Evolutionary conservation across 2,329 filamentous ascomycete genomes (phyloP).

Genomic region (Neurospora sp.): DNA sequence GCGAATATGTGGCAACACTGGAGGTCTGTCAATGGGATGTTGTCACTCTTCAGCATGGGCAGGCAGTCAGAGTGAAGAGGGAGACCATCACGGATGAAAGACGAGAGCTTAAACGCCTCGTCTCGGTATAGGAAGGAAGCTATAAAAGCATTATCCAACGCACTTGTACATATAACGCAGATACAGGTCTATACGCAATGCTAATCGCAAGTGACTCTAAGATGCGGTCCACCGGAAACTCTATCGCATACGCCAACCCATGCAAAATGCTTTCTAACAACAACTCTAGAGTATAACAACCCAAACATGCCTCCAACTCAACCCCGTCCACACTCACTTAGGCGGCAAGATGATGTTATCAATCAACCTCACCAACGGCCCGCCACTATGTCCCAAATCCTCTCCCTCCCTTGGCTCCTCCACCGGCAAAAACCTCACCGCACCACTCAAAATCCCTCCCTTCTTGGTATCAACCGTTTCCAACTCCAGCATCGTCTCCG

Average conservation of each 20-base stretch:
- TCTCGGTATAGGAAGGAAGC: not conserved
- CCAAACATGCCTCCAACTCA: not conserved
- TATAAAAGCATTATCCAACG: not conserved
- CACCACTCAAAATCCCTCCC: slow-evolving; percentile 81
- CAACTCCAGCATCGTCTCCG: slow-evolving; percentile 71
- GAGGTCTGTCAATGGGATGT: not conserved
- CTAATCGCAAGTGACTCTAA: not conserved
- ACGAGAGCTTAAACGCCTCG: not conserved
- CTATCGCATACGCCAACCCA: slow-evolving; percentile 5
- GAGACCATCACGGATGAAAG: not conserved
- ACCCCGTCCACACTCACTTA: not conserved
- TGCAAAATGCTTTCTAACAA: slow-evolving; percentile 4
- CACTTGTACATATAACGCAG: not conserved
- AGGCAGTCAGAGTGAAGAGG: not conserved
- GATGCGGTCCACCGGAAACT: not conserved
- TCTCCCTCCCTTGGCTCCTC: slow-evolving; percentile 62
- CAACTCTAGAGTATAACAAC: not conserved
- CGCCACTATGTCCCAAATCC: slow-evolving; percentile 61
- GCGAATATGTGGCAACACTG: not conserved
- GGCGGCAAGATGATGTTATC: slow-evolving; percentile 75
- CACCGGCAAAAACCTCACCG: slow-evolving; percentile 78
- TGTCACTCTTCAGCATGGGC: not conserved
- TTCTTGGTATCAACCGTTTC: slow-evolving; percentile 55
- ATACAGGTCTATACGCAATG: not conserved
- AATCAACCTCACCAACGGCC: slow-evolving; percentile 75